Evolutionary conservation across 495 filamentous ascomycete species (phyloP).

Genomic region (Neurospora sp.): DNA sequence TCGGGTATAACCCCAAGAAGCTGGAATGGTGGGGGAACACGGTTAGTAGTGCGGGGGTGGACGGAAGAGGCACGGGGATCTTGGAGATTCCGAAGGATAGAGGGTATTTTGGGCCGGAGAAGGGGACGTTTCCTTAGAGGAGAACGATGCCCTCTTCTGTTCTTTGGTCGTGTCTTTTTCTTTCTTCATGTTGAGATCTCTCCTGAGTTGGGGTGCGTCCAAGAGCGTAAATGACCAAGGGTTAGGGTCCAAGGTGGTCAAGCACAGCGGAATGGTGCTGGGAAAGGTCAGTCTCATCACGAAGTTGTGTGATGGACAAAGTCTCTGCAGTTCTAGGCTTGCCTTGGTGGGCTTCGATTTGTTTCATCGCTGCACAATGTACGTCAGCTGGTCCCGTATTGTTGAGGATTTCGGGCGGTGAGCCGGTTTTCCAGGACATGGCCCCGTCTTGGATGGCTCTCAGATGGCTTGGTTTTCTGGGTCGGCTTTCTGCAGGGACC

Average conservation of each 20-base stretch:
- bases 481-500: background rate
- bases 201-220: background rate
- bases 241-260: background rate
- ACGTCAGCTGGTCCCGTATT: background rate
- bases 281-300: background rate
- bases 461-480: background rate
- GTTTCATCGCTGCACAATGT: background rate
- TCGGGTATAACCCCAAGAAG: conserved; percentile 40
- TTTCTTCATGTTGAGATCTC: background rate
- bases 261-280: background rate
- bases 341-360: background rate
- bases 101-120: conserved; percentile 29
- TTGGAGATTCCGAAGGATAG: conserved; percentile 18
- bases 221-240: background rate
- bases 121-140: conserved; percentile 22
- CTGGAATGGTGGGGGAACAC: conserved; percentile 54
- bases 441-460: background rate
- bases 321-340: background rate
- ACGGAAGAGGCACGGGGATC: conserved; percentile 17
- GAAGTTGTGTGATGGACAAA: background rate
- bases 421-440: background rate
- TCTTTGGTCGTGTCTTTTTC: background rate
- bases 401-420: background rate
- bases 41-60: conserved; percentile 25
- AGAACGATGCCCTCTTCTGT: background rate